phyloP scores from a whole-genome alignment of 2,329 filamentous ascomycete genomes.

The Knufia petricola region DNA sequence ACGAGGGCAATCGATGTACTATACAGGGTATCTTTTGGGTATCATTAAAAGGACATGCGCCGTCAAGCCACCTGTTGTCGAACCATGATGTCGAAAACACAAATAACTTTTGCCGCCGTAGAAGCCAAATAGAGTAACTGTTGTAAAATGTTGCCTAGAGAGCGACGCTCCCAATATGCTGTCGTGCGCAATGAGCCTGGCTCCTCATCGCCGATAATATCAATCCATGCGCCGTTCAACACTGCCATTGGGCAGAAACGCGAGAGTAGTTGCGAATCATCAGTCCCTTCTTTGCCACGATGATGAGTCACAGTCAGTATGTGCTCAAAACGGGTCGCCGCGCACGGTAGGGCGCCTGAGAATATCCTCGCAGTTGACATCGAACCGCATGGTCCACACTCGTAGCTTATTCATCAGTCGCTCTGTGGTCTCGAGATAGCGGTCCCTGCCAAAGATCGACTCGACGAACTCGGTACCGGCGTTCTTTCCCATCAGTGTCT shows the following conservation, averaged over 20 bases:
- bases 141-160: conserved; percentile 1
- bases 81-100: conserved; percentile 1
- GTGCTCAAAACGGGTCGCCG: conserved; percentile 23
- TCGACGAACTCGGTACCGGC: conserved; percentile 93
- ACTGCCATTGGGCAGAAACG: background rate
- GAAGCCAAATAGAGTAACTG: background rate
- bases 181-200: conserved; percentile 1
- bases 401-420: conserved; percentile 83
- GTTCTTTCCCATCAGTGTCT: conserved; percentile 71
- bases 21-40: conserved; percentile 10
- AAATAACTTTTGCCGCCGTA: conserved; percentile 10
- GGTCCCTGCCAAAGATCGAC: conserved; percentile 84
- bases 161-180: background rate
- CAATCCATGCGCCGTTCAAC: conserved; percentile 4
- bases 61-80: conserved; percentile 4
- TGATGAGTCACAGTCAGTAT: conserved; percentile 6
- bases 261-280: background rate
- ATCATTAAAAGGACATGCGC: conserved; percentile 6
- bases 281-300: background rate
- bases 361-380: conserved; percentile 91
- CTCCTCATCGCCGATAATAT: background rate
- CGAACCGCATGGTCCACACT: conserved; percentile 86
- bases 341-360: conserved; percentile 45
- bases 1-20: conserved; percentile 2
- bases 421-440: conserved; percentile 81